Conservation (phyloP, 768 basidiomycete genomes). For the Xerocomellus dryophilus region DNA sequence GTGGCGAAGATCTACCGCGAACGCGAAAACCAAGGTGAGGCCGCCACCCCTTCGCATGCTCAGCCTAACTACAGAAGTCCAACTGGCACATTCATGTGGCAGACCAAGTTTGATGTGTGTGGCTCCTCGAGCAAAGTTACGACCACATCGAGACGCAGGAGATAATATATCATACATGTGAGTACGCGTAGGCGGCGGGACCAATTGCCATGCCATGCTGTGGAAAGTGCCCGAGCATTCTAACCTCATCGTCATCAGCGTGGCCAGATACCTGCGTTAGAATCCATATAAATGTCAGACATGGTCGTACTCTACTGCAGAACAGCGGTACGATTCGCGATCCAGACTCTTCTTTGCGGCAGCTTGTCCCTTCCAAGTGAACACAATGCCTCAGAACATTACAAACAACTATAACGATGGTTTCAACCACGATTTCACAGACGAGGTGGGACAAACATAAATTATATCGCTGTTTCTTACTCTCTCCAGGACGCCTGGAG, state of each 20-base stretch:
- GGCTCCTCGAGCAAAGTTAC: neutral
- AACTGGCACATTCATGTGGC: slow-evolving; percentile 10
- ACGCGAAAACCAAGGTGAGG: neutral
- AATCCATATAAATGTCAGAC: slow-evolving; percentile 20
- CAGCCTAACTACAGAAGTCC: neutral
- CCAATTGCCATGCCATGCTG: slow-evolving; percentile 30
- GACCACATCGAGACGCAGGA: slow-evolving; percentile 4
- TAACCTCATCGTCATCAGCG: neutral
- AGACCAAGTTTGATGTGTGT: neutral
- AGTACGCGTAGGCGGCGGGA: slow-evolving; percentile 6
- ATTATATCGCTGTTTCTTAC: slow-evolving; percentile 2
- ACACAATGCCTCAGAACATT: slow-evolving; percentile 20
- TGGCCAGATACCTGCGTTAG: neutral
- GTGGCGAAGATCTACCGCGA: neutral
- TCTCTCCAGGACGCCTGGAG: slow-evolving; percentile 23
- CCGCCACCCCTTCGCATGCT: neutral
- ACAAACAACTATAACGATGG: slow-evolving; percentile 17
- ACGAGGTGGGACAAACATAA: slow-evolving; percentile 20
- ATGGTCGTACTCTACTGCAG: neutral
- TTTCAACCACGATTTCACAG: slow-evolving; percentile 30
- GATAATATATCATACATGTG: slow-evolving; percentile 18
- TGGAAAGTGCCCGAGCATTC: slow-evolving; percentile 2
- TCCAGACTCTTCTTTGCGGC: neutral
- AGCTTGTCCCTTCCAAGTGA: neutral
- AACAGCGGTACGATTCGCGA: neutral